A percentile compares a stretch with the other conserved stretches of the same genome.
phyloP scores from a whole-genome alignment of 2,329 filamentous ascomycete species.

The Epichloe festucae region DNA sequence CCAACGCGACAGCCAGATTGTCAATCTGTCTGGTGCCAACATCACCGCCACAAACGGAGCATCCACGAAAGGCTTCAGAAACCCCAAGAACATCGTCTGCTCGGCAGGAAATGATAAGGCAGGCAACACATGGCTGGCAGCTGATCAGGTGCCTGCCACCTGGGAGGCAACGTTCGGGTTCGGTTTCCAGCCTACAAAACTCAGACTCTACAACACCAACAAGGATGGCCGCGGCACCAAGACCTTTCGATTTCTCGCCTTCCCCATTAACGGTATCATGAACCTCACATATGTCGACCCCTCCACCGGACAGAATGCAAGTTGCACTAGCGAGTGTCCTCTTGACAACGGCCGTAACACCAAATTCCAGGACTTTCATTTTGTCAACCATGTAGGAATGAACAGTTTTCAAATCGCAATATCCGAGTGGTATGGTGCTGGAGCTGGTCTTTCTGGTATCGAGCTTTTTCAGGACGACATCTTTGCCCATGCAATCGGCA shows the following conservation, averaged over 20 bases:
- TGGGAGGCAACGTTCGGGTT: conserved; percentile 79
- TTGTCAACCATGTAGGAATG: conserved; percentile 84
- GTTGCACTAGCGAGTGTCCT: conserved; percentile 76
- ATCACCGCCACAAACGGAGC: conserved; percentile 56
- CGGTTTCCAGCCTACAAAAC: conserved; percentile 72
- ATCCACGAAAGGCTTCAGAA: conserved; percentile 49
- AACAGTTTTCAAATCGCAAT: conserved; percentile 75
- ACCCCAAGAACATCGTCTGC: conserved; percentile 76
- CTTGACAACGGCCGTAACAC: conserved; percentile 56
- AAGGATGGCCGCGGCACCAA: conserved; percentile 74
- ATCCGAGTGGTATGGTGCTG: conserved; percentile 72
- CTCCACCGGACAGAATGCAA: conserved; percentile 48
- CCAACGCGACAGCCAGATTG: conserved; percentile 58
- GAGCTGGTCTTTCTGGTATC: conserved; percentile 75
- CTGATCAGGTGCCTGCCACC: conserved; percentile 63
- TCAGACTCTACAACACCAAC: conserved; percentile 81
- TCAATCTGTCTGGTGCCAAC: conserved; percentile 72
- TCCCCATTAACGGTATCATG: conserved; percentile 85
- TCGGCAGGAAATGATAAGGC: conserved; percentile 49
- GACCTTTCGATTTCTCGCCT: conserved; percentile 73
- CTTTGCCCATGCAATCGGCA: conserved; percentile 68
- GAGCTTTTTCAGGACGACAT: conserved; percentile 80
- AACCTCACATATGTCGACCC: conserved; percentile 87
- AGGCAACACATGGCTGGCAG: conserved; percentile 69
- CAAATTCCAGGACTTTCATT: conserved; percentile 76